These are phyloP conservation scores for Scytalidium sp. DNA, from an alignment of 2,329 filamentous ascomycete genomes.

Conservation along the genomic window DNA sequence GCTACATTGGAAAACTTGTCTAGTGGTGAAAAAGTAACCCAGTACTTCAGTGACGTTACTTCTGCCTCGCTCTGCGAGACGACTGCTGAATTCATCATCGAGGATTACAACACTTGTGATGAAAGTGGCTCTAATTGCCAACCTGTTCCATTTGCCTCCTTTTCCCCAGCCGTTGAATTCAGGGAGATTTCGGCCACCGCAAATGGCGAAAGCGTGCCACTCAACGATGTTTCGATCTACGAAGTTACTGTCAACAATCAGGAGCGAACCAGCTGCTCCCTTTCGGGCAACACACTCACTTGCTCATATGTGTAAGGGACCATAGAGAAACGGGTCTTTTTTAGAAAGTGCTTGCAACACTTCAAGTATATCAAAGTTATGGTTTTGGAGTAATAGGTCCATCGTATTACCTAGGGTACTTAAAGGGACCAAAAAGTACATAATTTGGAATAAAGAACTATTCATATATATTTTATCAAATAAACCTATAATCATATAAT, in stretches of 20 bases:
- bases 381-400: too few species aligned
- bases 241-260: conserved; percentile 41
- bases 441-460: too few species aligned
- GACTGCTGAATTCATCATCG: conserved; percentile 52
- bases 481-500: too few species aligned
- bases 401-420: too few species aligned
- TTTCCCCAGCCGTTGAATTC: conserved; percentile 45
- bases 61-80: conserved; percentile 36
- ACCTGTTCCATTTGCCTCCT: conserved; percentile 44
- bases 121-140: conserved; percentile 25
- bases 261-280: conserved; percentile 23
- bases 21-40: conserved; percentile 40
- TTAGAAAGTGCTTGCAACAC: too few species aligned
- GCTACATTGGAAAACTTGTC: conserved; percentile 43
- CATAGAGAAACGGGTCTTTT: too few species aligned
- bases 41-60: conserved; percentile 36
- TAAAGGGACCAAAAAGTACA: too few species aligned
- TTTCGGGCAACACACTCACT: background rate
- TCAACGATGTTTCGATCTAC: conserved; percentile 31
- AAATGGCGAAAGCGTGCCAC: conserved; percentile 13
- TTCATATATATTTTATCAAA: too few species aligned
- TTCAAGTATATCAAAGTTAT: too few species aligned
- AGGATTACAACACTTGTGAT: conserved; percentile 48
- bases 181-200: conserved; percentile 33
- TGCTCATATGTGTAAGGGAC: background rate